phyloP scores from a whole-genome alignment of 257 asterid species.

The Petunia secreta region DNA sequence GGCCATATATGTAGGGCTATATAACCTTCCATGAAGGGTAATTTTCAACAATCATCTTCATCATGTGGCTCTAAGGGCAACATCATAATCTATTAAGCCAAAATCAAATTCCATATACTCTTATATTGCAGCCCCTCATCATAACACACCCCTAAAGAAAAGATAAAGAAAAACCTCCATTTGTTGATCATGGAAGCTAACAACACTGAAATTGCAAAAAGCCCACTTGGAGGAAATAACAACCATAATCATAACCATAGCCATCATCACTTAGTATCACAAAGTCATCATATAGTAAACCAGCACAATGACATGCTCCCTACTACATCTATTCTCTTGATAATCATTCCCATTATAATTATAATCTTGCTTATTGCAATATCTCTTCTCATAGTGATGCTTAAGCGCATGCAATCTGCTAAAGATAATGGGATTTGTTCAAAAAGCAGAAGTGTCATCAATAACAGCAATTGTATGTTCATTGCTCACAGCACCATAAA shows the following conservation, averaged over 20 bases:
- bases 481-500: conserved; percentile 56
- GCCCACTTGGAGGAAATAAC: conserved; percentile 14
- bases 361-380: conserved; percentile 59
- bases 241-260: conserved; percentile 25
- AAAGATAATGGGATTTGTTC: conserved; percentile 27
- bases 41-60: conserved; percentile 23
- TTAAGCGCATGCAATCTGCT: conserved; percentile 51
- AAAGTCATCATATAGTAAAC: conserved; percentile 27
- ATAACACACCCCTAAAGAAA: background rate
- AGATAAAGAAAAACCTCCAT: no score
- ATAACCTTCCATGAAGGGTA: conserved; percentile 27
- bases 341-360: conserved; percentile 58
- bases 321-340: conserved; percentile 56
- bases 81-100: conserved; percentile 22
- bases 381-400: conserved; percentile 52
- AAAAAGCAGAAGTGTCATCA: conserved; percentile 35
- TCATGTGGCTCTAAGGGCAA: conserved; percentile 35
- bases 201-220: conserved; percentile 28
- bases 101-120: conserved; percentile 14
- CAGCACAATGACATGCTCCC: conserved; percentile 47
- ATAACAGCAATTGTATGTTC: conserved; percentile 55
- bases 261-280: conserved; percentile 33
- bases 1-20: conserved; percentile 18
- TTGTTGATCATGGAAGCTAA: conserved; percentile 42
- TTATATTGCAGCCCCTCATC: conserved; percentile 24